A percentile compares a stretch with the other conserved stretches of the same genome.
Conservation (phyloP, 192 early-diverging fungal genomes). For the Polychytrium aggregatum region DNA sequence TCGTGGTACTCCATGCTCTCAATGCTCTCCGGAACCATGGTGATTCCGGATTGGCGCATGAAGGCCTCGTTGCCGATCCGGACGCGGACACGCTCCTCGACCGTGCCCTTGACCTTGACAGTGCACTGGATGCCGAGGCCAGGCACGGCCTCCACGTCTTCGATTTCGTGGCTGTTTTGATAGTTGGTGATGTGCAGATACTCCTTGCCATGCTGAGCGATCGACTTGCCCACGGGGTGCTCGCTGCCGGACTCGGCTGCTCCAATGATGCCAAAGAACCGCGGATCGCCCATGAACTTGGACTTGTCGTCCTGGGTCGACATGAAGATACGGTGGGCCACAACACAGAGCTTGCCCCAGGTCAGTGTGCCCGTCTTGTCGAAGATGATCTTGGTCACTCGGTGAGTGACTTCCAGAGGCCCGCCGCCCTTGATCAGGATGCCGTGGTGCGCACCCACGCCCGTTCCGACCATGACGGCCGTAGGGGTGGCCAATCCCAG, state of each 20-base stretch:
- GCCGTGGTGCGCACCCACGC: slow-evolving; percentile 87
- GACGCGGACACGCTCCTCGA: too few relatives aligned
- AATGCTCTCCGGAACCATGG: slow-evolving; percentile 26
- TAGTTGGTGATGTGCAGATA: slow-evolving; percentile 7
- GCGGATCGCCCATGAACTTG: slow-evolving; percentile 7
- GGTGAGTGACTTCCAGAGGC: slow-evolving; percentile 69
- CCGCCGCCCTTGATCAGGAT: slow-evolving; percentile 94
- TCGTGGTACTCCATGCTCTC: slow-evolving; percentile 41
- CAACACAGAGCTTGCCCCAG: slow-evolving; percentile 38
- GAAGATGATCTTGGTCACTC: slow-evolving; percentile 80
- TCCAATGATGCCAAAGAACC: slow-evolving; percentile 55
- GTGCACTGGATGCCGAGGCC: slow-evolving; percentile 59
- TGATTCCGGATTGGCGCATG: slow-evolving; percentile 34
- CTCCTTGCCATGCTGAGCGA: slow-evolving; percentile 46
- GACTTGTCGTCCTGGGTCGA: not conserved
- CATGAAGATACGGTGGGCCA: slow-evolving; percentile 1
- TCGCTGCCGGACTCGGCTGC: slow-evolving; percentile 74
- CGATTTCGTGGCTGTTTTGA: slow-evolving; percentile 26
- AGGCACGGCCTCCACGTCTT: slow-evolving; percentile 53
- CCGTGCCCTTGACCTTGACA: too few relatives aligned
- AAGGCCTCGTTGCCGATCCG: slow-evolving; percentile 67
- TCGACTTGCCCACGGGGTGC: slow-evolving; percentile 80
- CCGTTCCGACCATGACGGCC: slow-evolving; percentile 97
- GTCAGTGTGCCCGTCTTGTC: slow-evolving; percentile 99
- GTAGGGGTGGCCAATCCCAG: slow-evolving; percentile 93